phyloP scores from a whole-genome alignment of 139 green algal genomes.

The Tetradesmus obliquus region DNA sequence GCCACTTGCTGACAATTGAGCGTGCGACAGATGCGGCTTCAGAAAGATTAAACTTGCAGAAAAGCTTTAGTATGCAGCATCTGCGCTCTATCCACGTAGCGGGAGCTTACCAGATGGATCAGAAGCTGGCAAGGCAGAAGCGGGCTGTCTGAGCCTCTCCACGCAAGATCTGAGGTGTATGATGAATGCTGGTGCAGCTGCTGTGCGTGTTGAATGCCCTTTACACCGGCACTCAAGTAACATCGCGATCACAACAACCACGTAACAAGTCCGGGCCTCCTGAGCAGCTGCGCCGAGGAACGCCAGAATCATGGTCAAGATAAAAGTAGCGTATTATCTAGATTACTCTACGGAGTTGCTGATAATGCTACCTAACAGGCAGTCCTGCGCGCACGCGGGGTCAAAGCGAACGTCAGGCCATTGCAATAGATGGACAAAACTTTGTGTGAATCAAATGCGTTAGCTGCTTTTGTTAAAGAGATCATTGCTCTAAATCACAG shows the following conservation, averaged over 20 bases:
- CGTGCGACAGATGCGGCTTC: neutral
- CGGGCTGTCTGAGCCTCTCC: neutral
- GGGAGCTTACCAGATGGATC: neutral
- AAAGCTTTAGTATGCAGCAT: neutral
- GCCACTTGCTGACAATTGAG: neutral
- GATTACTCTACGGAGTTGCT: too few relatives aligned
- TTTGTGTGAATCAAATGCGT: too few relatives aligned
- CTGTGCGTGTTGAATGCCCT: neutral
- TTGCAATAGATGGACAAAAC: too few relatives aligned
- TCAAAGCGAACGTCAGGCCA: too few relatives aligned
- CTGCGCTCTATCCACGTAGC: neutral
- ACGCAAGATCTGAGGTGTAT: neutral
- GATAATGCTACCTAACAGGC: too few relatives aligned
- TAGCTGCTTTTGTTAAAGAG: too few relatives aligned
- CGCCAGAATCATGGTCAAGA: too few relatives aligned
- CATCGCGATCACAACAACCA: slow-evolving; percentile 1
- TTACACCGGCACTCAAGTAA: neutral
- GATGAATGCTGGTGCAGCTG: neutral
- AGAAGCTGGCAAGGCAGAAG: neutral
- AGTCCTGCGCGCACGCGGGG: too few relatives aligned
- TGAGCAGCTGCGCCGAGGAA: too few relatives aligned
- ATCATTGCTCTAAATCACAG: neutral
- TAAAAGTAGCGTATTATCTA: too few relatives aligned
- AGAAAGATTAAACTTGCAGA: neutral
- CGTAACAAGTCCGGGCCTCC: neutral